Evolutionary conservation across 2,329 filamentous ascomycete species (phyloP), one percentile per base, ranked within the genome.

Genomic region (Tolypocladium tropicale): DNA sequence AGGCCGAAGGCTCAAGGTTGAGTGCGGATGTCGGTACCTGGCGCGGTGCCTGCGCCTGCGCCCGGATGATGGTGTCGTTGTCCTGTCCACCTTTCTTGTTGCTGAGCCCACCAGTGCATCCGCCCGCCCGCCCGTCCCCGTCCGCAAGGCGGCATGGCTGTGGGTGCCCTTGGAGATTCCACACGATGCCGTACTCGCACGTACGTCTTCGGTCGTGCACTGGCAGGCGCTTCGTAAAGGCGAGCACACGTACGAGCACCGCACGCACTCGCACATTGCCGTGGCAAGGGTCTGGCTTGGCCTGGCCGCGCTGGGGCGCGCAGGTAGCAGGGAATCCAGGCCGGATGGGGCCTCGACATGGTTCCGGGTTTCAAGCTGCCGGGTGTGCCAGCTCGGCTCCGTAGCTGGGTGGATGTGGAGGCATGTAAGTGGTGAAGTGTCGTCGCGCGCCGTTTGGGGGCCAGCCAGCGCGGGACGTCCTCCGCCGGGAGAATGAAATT

Each of bases 291-390:
- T 43, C 23, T 30, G 51, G 34, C 52, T 53, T 53, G 52, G 55
- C 52, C 6, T 10, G 46, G n/a, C 52, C 30, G 34, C 39, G 49
- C 25, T n/a, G 37, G 41, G 53, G 53, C 49, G n/a, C 16, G 12
- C 30, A n/a, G 18, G 37, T 28, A 18, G 16, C 36, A 37, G 54
- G 51, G 55, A 53, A 32, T 39, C 49, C 33, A 37, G 50, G 49
- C 30, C 14, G 39, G 53, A 50, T 18, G n/a, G 33, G 28, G 56
- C n/a, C 49, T 51, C 36, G 56, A 55, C 56, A 57, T 55, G 56
- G 56, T 55, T 57, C 53, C 53, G 33, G 56, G 56, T 57, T 57
- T 57, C 53, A 57, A 49, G 56, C 41, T 23, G 30, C 30, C 36
- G 30, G 34, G 53, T 39, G 55, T 52, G 48, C 43, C 43, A 54